Evolutionary conservation across 2,329 filamentous ascomycete species (phyloP), one percentile per base, ranked within the genome.

Genomic region (Botrytis galanthina): DNA sequence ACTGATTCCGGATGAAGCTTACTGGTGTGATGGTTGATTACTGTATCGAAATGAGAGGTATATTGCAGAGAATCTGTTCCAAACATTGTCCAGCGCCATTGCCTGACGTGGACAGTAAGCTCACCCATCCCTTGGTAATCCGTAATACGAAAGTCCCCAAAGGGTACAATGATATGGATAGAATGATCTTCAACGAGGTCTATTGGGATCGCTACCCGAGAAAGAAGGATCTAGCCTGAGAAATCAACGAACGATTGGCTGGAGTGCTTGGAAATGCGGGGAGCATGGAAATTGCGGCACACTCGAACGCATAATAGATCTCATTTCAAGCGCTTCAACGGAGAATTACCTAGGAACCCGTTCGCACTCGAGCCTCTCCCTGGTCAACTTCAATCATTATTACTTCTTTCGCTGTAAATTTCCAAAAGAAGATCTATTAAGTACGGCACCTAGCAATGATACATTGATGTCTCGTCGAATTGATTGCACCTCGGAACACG

Each of bases 291-390:
- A 72, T 67, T 54, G 39, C 70, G 62, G 62, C 51, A 68, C 44
- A 54, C 35, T 32, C 29, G 12, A 48, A 73, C 74, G 76, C 77
- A 78, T 77, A 74, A 76, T 74, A 16, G 72, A 67, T 75, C 64
- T 79, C 77, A 77, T 78, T 78, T 78, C 71, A 74, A 66, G 61
- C 67, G 44, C 29, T 71, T 32, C 68, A 42, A 46, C 76, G 77
- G 78, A 79, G 75, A 78, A 78, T 75, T 76, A 75, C 73, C 70
- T n/a, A 29, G 51, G 16, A 29, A 54, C 51, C 35, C 51, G 29
- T 74, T 73, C 68, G 75, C 44, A 60, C 75, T 78, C 76, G 75
- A 76, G 75, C 75, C 77, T 68, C 71, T 74, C 57, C 57, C 57
- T 74, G 74, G 61, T 75, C 74, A 29, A 37, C 37, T 74, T 72